Conservation (phyloP, 2,329 filamentous ascomycete genomes). For the Hyphodiscus sp. region DNA sequence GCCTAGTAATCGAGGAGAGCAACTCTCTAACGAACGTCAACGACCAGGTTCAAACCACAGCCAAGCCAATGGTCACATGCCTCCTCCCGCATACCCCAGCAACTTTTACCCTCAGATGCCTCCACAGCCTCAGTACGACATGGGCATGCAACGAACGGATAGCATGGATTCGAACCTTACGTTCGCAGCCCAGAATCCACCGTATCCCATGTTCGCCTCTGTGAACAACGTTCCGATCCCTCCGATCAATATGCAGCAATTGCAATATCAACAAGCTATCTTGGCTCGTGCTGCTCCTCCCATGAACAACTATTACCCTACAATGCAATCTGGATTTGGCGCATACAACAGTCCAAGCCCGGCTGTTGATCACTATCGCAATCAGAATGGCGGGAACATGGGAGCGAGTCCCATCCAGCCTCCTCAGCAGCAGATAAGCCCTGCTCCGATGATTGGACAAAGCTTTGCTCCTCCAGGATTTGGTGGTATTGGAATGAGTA, state of each 20-base stretch:
- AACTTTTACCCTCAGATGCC: constrained; percentile 48
- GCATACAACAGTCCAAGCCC: constrained; percentile 44
- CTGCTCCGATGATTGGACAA: constrained; percentile 32
- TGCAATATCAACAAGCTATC: constrained; percentile 55
- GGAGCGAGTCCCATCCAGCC: constrained; percentile 45
- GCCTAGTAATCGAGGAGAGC: constrained; percentile 29
- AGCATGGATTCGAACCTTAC: constrained; percentile 44
- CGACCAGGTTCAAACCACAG: constrained; percentile 47
- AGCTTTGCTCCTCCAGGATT: constrained; percentile 47
- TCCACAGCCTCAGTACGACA: constrained; percentile 41
- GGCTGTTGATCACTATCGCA: constrained; percentile 50
- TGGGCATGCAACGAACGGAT: constrained; percentile 48
- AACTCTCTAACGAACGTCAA: constrained; percentile 42
- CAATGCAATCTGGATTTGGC: constrained; percentile 49
- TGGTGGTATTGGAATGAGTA: constrained; percentile 37
- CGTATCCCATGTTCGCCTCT: constrained; percentile 47
- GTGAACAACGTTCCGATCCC: constrained; percentile 38
- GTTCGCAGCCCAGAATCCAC: constrained; percentile 35
- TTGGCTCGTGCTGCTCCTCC: constrained; percentile 45
- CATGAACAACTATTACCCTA: constrained; percentile 51
- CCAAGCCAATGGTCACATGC: constrained; percentile 42
- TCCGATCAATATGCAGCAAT: constrained; percentile 44
- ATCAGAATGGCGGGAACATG: constrained; percentile 34
- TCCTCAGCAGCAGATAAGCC: constrained; percentile 35
- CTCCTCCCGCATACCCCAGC: constrained; percentile 36